Evolutionary conservation across 1,284 basidiomycete species (phyloP), one percentile per base, ranked within the genome.

Genomic region (Moesziomyces sp.): DNA sequence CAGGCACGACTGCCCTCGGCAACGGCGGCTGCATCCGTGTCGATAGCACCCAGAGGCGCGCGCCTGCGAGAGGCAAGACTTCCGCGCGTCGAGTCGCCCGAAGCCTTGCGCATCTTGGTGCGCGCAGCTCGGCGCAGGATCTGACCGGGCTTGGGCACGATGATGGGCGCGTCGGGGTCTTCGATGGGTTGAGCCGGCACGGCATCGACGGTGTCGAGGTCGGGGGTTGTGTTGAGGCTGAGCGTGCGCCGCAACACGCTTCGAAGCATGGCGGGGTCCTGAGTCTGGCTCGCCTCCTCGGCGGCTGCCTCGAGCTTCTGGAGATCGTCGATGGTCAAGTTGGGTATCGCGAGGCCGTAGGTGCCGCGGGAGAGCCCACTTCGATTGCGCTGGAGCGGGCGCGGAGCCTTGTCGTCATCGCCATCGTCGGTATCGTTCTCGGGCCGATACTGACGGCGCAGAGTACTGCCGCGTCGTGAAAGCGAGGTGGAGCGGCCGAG

Each of bases 21-120:
- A 0, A 58, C 44, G 10, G 58, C 24, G 10, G 49, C 47, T n/a
- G 61, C 19, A 16, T 69, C 65, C 2, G 49, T 44, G 47, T 75
- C 73, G 0, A 43, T 43, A 1, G 59, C 54, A 10, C 24, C 53
- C 43, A 53, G 55, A 40, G 58, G 50, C 11, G 52, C 69, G 19
- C 63, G 62, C 51, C 73, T 48, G 19, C 70, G 59, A 10, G 70
- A 55, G 38, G 70, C 70, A 9, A 68, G 47, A 51, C 64, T 73
- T 18, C 60, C 65, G 24, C 64, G 33, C 1, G 89, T 90, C 5
- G 89, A 91, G 82, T 92, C 93, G 21, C 91, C 91, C 14, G 89
- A 89, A n/a, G 90, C 87, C 86, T 97, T 99, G 58, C 96, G 90
- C 79, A 97, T 97, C 87, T 94, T 95, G 3, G 96, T 99, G 21